Evolutionary conservation across 306 rosid genomes (phyloP).

Genomic region (Gleditsia sinensis): DNA sequence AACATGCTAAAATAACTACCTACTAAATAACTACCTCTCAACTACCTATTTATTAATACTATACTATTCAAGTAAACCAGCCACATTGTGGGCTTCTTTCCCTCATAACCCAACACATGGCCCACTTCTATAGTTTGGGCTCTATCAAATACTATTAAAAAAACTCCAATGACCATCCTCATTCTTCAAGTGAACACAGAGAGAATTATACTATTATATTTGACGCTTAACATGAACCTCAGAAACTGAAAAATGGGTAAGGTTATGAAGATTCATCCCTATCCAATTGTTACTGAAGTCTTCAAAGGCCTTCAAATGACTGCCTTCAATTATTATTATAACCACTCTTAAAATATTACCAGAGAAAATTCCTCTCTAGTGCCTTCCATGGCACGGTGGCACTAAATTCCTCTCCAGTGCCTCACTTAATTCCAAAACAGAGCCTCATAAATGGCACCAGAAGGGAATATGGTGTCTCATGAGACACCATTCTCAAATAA

Average conservation of each 20-base stretch:
- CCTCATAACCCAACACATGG: no score
- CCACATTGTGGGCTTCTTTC: no score
- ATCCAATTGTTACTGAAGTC: neutral
- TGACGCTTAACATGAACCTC: neutral
- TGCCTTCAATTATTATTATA: neutral
- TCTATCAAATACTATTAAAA: no score
- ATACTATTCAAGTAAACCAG: no score
- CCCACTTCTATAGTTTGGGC: no score
- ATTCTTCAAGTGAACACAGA: neutral
- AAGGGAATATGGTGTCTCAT: neutral
- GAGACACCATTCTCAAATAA: neutral
- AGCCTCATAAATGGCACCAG: neutral
- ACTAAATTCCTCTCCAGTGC: neutral
- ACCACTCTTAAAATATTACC: neutral
- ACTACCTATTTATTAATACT: no score
- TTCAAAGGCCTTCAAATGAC: slow-evolving; percentile 5
- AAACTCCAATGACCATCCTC: neutral
- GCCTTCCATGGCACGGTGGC: neutral
- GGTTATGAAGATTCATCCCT: slow-evolving; percentile 5
- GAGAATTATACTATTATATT: neutral
- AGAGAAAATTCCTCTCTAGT: neutral
- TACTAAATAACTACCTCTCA: no score
- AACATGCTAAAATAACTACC: no score
- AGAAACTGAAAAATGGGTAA: slow-evolving; percentile 3
- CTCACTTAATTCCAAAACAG: neutral